A percentile compares a stretch with the other conserved stretches of the same genome.
Evolutionary conservation across 2,329 filamentous ascomycete genomes (phyloP).

Genomic region (Ceratocystis huliohia): DNA sequence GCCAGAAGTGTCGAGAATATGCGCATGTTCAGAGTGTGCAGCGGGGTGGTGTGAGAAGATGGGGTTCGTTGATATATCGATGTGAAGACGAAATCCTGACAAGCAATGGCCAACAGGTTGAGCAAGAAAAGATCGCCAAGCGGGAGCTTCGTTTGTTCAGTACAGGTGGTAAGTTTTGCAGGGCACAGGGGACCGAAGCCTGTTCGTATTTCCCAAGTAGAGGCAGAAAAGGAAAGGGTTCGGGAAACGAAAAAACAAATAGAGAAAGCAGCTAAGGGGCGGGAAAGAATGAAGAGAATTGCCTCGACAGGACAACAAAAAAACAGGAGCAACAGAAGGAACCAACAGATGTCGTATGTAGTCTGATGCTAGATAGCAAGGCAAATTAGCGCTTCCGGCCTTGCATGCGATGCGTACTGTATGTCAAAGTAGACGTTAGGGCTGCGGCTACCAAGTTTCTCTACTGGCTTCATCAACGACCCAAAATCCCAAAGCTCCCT

Average conservation of each 20-base stretch:
- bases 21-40: slow-evolving; percentile 14
- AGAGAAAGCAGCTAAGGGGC: not conserved
- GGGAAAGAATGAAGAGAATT: not conserved
- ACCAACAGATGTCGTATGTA: not conserved
- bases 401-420: not conserved
- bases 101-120: not conserved
- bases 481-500: slow-evolving; percentile 4
- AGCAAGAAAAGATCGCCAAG: not conserved
- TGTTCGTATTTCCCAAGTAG: not conserved
- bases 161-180: slow-evolving; percentile 8
- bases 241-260: not conserved
- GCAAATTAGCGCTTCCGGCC: slow-evolving; percentile 3
- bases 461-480: not conserved
- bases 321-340: not conserved
- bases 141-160: not conserved
- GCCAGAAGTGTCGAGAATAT: slow-evolving; percentile 20
- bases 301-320: not conserved
- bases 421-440: slow-evolving; percentile 5
- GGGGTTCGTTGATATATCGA: not conserved
- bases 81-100: not conserved
- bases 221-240: not conserved
- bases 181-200: slow-evolving; percentile 4
- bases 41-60: not conserved
- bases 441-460: not conserved
- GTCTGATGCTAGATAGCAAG: not conserved